Conservation (phyloP, 2,329 filamentous ascomycete species). For the Penicillium sp. region DNA sequence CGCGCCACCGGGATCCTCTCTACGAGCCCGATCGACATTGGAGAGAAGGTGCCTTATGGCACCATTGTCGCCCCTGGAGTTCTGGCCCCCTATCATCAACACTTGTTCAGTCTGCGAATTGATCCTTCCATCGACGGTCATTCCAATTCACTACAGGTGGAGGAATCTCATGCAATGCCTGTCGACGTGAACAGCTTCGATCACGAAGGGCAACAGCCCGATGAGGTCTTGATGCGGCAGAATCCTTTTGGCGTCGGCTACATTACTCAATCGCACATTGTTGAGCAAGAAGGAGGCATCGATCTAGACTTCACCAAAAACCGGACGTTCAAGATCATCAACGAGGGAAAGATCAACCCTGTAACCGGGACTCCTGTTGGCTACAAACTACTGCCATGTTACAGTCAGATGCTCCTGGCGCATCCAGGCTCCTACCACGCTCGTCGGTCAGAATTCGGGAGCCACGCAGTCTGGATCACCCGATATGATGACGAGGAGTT, state of each 20-base stretch:
- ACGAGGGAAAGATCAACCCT: conserved; percentile 49
- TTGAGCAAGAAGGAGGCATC: conserved; percentile 46
- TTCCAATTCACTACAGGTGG: conserved; percentile 62
- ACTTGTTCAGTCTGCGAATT: conserved; percentile 83
- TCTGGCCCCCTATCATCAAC: conserved; percentile 77
- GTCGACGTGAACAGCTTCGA: too few relatives aligned
- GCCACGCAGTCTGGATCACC: conserved; percentile 54
- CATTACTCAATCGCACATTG: conserved; percentile 41
- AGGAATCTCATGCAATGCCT: conserved; percentile 57
- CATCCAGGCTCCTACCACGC: conserved; percentile 48
- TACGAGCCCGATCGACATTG: conserved; percentile 38
- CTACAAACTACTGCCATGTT: conserved; percentile 53
- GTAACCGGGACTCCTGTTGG: conserved; percentile 52
- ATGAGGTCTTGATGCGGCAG: too few relatives aligned
- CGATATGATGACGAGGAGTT: conserved; percentile 50
- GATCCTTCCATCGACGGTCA: conserved; percentile 82
- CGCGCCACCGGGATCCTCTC: conserved; percentile 49
- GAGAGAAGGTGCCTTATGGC: conserved; percentile 37
- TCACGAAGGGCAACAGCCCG: too few relatives aligned
- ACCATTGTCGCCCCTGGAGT: conserved; percentile 44
- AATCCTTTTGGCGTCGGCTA: conserved; percentile 56
- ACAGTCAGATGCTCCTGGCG: conserved; percentile 57
- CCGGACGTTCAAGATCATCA: conserved; percentile 58
- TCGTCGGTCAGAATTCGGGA: conserved; percentile 51
- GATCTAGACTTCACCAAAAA: conserved; percentile 39